Conservation (phyloP, 768 basidiomycete genomes). For the Boletus edulis region DNA sequence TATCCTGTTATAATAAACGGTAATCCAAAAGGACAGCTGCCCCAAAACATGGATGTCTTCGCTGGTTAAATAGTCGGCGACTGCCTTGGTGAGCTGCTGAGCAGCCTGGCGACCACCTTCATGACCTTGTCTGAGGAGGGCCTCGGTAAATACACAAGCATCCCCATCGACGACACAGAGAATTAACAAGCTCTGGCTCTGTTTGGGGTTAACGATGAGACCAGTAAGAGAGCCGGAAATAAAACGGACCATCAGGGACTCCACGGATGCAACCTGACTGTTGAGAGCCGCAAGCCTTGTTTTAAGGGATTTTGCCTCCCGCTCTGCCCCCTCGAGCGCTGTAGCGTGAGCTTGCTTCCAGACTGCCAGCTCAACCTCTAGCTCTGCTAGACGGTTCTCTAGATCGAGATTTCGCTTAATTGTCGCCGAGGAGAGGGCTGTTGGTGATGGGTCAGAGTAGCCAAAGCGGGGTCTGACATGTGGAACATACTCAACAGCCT, state of each 20-base stretch:
- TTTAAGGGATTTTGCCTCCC: conserved; percentile 65
- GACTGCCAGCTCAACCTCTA: conserved; percentile 65
- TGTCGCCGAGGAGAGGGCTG: conserved; percentile 64
- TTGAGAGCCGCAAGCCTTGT: conserved; percentile 64
- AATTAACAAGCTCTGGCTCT: conserved; percentile 68
- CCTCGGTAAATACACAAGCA: conserved; percentile 60
- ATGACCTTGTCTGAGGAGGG: conserved; percentile 59
- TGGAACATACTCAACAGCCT: conserved; percentile 53
- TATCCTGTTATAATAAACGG: conserved; percentile 65
- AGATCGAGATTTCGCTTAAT: conserved; percentile 62
- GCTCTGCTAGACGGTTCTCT: conserved; percentile 60
- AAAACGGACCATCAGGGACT: conserved; percentile 43
- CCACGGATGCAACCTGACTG: conserved; percentile 58
- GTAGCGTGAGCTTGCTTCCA: conserved; percentile 72
- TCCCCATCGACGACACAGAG: conserved; percentile 76
- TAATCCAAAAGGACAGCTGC: conserved; percentile 73
- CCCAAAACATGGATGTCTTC: conserved; percentile 61
- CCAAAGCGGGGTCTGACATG: conserved; percentile 1
- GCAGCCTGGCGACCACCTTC: conserved; percentile 61
- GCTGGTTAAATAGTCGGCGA: conserved; percentile 64
- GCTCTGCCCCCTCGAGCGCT: conserved; percentile 59
- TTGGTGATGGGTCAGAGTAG: conserved; percentile 8
- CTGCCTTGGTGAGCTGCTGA: conserved; percentile 62
- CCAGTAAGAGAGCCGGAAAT: background rate
- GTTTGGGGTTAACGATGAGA: conserved; percentile 11